Evolutionary conservation across 1,139 yeast genomes (phyloP), one percentile per base, ranked within the genome.

Genomic region (Protomyces arabidopsidicola): DNA sequence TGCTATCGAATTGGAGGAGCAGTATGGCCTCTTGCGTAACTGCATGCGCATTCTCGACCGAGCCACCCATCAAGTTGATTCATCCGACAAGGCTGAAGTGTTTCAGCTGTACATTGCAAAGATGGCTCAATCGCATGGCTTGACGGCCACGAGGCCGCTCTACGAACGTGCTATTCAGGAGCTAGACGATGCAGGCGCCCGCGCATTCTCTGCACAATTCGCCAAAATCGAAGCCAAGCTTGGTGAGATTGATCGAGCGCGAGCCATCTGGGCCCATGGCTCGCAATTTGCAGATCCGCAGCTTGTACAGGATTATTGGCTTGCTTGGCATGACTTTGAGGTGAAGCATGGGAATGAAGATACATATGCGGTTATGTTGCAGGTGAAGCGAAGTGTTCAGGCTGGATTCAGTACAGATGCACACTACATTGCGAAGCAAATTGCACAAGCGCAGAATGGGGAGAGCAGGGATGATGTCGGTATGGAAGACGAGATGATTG

Each of bases 271-370:
- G 68, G 77, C 77, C 61, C 81, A 77, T 68, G 75, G 73, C 60
- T 77, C 81, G 2, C 80, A 80, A 61, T 73, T 81, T 54, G 79
- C 76, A 56, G 76, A 80, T n/a, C 83, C 83, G 1, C 65, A 71
- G 31, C 63, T 68, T 3, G 74, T 74, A 67, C 55, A 69, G 65
- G 73, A 72, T 3, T 72, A 82, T 9, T 87, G 91, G 91, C 74
- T 75, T 1, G 74, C 75, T 52, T 90, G 96, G 96, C 87, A 85
- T 65, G 74, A 77, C 12, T 89, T 90, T 73, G 97, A 90, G 71
- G 73, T 88, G 48, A 78, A 81, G 20, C 71, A 82, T 72, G 97
- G 97, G 1, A 77, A 81, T 67, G 95, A 88, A 70, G 79, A 78
- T 1, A 82, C 88, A 0, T 90, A 82, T 73, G 90, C 87, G 70